Percentiles rank a stretch among this genome's conserved stretches.
Evolutionary conservation across 129 eudicot genomes (phyloP).

Genomic region (Scalesia atractyloides): DNA sequence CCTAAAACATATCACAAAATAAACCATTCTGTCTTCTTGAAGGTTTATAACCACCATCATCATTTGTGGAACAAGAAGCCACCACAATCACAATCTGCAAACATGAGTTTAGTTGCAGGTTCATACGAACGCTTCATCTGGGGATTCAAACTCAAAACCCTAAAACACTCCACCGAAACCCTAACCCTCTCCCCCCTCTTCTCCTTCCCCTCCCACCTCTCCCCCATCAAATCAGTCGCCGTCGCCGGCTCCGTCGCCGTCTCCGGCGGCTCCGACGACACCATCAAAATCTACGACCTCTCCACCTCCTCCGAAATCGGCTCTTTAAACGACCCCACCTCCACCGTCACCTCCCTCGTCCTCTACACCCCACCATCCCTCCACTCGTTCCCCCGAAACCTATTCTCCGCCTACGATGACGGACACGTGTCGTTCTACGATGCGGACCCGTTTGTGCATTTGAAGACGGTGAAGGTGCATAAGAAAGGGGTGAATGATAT

Average conservation of each 20-base stretch:
- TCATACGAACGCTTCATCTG: slow-evolving; percentile 94
- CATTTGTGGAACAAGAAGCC: background rate
- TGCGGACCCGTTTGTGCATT: slow-evolving; percentile 78
- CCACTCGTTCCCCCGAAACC: slow-evolving; percentile 67
- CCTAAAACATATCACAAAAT: background rate
- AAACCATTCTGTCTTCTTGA: background rate
- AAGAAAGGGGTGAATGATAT: slow-evolving; percentile 62
- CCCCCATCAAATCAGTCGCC: slow-evolving; percentile 86
- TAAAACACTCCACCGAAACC: slow-evolving; percentile 47
- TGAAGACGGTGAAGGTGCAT: slow-evolving; percentile 65
- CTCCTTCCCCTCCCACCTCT: slow-evolving; percentile 86
- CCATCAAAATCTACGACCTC: slow-evolving; percentile 90
- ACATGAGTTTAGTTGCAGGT: slow-evolving; percentile 82
- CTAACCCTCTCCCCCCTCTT: slow-evolving; percentile 72
- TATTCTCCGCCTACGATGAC: slow-evolving; percentile 66
- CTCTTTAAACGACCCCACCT: slow-evolving; percentile 58
- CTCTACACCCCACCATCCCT: slow-evolving; percentile 53
- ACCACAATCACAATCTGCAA: slow-evolving; percentile 7
- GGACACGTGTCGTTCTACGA: slow-evolving; percentile 74
- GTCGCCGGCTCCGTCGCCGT: slow-evolving; percentile 84
- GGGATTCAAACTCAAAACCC: slow-evolving; percentile 82
- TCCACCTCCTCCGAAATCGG: slow-evolving; percentile 78
- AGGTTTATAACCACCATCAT: slow-evolving; percentile 9
- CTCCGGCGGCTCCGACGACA: slow-evolving; percentile 88
- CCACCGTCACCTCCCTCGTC: slow-evolving; percentile 68